Percentiles rank a stretch among this genome's conserved stretches.
Conservation (phyloP, 441 rosid genomes). For the Gossypium lobatum region DNA sequence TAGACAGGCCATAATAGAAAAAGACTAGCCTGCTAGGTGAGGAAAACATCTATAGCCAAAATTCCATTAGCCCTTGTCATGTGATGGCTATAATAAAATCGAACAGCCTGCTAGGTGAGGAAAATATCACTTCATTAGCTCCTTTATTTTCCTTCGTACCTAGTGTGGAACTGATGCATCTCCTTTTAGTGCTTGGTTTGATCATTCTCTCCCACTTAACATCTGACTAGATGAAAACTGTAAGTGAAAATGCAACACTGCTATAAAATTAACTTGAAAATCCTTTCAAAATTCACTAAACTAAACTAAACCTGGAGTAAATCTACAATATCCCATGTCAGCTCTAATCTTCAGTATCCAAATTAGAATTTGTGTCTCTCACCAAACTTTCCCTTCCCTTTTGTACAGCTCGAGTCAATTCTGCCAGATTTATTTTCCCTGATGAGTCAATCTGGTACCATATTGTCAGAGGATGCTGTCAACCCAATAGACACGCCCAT, state of each 20-base stretch:
- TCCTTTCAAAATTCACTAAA: not conserved
- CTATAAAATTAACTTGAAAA: slow-evolving; percentile 1
- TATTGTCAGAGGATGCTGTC: not conserved
- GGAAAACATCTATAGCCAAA: not conserved
- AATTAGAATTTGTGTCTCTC: not conserved
- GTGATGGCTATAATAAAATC: not conserved
- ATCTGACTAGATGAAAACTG: not conserved
- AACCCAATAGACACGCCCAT: not conserved
- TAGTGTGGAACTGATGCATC: not conserved
- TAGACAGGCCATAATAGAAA: not conserved
- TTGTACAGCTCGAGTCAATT: not conserved
- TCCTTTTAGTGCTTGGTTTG: not conserved
- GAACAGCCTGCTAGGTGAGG: slow-evolving; percentile 1
- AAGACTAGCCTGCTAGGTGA: slow-evolving; percentile 3
- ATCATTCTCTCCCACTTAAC: not conserved
- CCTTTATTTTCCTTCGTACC: not conserved
- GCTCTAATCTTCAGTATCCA: not conserved
- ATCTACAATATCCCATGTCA: not conserved
- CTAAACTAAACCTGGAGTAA: not conserved
- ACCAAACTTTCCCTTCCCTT: not conserved
- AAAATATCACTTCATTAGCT: not conserved
- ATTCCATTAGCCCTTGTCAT: not conserved
- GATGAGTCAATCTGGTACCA: not conserved
- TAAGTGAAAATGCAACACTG: not conserved
- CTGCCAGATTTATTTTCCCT: not conserved